Conservation (phyloP, 176 grass and related monocot species). For the Juncus effusus region DNA sequence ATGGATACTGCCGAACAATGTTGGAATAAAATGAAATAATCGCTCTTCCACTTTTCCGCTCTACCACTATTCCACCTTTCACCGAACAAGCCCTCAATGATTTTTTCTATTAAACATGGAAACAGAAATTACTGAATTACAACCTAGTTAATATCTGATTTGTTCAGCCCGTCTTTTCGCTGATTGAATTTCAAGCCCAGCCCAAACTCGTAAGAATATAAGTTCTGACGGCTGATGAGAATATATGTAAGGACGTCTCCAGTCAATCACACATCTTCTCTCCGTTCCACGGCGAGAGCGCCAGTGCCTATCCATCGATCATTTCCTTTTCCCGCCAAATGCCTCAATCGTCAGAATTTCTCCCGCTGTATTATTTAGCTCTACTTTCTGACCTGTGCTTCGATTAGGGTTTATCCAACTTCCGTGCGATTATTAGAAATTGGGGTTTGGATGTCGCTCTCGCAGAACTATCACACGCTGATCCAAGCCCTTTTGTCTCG, state of each 20-base stretch:
- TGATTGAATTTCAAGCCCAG: too few species aligned
- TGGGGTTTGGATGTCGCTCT: slow-evolving; percentile 38
- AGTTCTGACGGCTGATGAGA: too few species aligned
- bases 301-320: background rate
- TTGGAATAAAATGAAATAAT: too few species aligned
- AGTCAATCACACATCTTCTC: background rate
- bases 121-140: too few species aligned
- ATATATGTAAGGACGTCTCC: background rate
- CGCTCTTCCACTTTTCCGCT: too few species aligned
- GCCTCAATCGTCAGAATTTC: background rate
- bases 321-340: slow-evolving; percentile 14
- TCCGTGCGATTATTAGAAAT: background rate
- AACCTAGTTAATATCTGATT: too few species aligned
- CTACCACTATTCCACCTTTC: too few species aligned
- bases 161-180: too few species aligned
- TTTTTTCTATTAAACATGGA: too few species aligned
- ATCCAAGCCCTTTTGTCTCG: slow-evolving; percentile 64
- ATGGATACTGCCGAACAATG: too few species aligned
- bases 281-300: background rate
- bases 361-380: background rate
- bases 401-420: slow-evolving; percentile 16
- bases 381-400: background rate
- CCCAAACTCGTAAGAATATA: too few species aligned
- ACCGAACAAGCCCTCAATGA: too few species aligned
- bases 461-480: slow-evolving; percentile 63